Evolutionary conservation across 1,139 yeast genomes (phyloP), one percentile per base, ranked within the genome.

Genomic region (Protomyces inouyei): DNA sequence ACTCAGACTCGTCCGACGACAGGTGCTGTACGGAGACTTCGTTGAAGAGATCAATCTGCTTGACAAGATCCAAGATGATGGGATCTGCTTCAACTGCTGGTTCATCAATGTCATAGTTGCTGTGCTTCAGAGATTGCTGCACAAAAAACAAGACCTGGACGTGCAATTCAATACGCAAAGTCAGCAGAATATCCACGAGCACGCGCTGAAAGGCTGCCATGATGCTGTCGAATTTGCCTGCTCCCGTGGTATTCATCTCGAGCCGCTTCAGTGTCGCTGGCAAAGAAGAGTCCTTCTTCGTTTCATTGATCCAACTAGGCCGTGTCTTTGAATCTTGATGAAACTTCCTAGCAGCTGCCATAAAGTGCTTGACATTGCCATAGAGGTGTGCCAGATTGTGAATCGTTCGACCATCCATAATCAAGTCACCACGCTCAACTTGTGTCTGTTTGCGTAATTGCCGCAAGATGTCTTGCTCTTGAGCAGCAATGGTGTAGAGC

Each of bases 101-200:
- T 23, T 61, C 65, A 14, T 65, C 61, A 23, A 52, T 55, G 36
- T 51, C 51, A 40, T 53, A 52, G 38, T 65, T 64, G n/a, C 67
- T 63, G 18, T 54, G 59, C 14, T 36, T 40, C 28, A 65, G 55
- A 12, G 57, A 48, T 25, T 52, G 18, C 23, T 56, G 56, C 35
- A 65, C 36, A 35, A 64, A 52, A 51, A 45, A 65, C 25, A 63
- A 21, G 14, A 65, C 63, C 28, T 65, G 67, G 6, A 48, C 57
- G 48, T 66, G 36, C 51, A 65, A 16, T 51, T 65, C 67, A 35
- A 52, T 38, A 12, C 67, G 54, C 52, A 65, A 36, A n/a, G 51
- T 51, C 18, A 65, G 18, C 28, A 65, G 43, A 52, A 55, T 52
- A 5, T 57, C 28, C 18, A 40, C 28, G 5, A 56, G 45, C 14